A percentile compares a stretch with the other conserved stretches of the same genome.
These are phyloP conservation scores for Ogataea populi-albae DNA, from an alignment of 805 yeast species.

Conservation along the genomic window DNA sequence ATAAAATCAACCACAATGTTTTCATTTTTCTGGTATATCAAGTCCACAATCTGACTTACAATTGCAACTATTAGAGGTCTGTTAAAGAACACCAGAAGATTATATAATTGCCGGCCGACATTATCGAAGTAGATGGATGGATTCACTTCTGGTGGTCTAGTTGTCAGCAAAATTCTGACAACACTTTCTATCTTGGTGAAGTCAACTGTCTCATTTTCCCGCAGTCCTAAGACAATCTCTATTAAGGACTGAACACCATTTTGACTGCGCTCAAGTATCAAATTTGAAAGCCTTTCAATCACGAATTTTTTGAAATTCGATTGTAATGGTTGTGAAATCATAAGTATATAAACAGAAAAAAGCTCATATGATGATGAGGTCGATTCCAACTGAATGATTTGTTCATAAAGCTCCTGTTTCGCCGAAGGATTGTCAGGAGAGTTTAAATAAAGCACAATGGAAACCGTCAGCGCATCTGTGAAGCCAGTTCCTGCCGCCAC, in stretches of 20 bases:
- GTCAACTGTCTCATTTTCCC: conserved; percentile 69
- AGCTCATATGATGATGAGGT: conserved; percentile 67
- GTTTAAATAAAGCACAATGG: conserved; percentile 42
- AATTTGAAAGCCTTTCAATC: conserved; percentile 45
- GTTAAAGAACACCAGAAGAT: conserved; percentile 54
- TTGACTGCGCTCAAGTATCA: conserved; percentile 51
- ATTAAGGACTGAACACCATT: conserved; percentile 69
- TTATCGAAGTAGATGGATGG: conserved; percentile 50
- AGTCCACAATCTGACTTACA: conserved; percentile 51
- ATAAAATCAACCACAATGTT: conserved; percentile 58
- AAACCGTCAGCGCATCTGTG: conserved; percentile 53
- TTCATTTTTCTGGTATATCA: conserved; percentile 48
- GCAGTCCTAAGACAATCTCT: conserved; percentile 72
- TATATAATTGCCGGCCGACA: conserved; percentile 64
- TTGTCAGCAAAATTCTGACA: conserved; percentile 54
- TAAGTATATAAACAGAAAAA: conserved; percentile 55
- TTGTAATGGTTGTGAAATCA: conserved; percentile 50
- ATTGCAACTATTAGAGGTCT: conserved; percentile 59
- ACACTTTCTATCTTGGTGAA: conserved; percentile 65
- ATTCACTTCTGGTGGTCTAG: conserved; percentile 54
- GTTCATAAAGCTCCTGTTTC: conserved; percentile 1
- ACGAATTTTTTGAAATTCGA: conserved; percentile 46
- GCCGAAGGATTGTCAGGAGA: conserved; percentile 22
- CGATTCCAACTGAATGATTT: conserved; percentile 34
- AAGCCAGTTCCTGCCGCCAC: conserved; percentile 64